Conservation (phyloP, 2,329 filamentous ascomycete species). For the Fusarium veterinarium region DNA sequence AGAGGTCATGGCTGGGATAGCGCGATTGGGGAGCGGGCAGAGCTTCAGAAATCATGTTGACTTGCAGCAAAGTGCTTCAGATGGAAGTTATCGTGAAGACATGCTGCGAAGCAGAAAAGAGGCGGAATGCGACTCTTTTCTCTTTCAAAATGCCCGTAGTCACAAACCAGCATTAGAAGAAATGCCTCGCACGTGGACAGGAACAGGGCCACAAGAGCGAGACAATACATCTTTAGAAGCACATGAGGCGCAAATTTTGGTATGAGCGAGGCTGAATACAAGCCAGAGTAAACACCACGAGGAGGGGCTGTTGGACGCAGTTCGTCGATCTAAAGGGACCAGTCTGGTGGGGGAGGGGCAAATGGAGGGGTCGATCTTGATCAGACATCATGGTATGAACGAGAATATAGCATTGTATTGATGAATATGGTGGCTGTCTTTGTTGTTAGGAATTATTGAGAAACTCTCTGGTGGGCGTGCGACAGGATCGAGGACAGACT, state of each 20-base stretch:
- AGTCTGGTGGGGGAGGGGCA: constrained; percentile 44
- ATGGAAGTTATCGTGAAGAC: neutral
- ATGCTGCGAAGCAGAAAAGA: neutral
- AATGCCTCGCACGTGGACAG: constrained; percentile 45
- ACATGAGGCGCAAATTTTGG: constrained; percentile 32
- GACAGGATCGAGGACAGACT: neutral
- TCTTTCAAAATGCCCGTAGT: constrained; percentile 24
- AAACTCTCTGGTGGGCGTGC: neutral
- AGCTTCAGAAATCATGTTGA: constrained; percentile 28
- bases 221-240: constrained; percentile 2
- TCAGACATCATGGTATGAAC: constrained; percentile 20
- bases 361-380: constrained; percentile 44
- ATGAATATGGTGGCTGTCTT: neutral
- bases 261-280: constrained; percentile 39
- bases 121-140: constrained; percentile 42
- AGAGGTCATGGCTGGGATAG: constrained; percentile 52
- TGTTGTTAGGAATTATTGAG: neutral
- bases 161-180: constrained; percentile 8
- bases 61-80: constrained; percentile 7
- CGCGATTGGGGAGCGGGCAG: constrained; percentile 1
- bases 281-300: constrained; percentile 45
- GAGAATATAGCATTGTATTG: constrained; percentile 26
- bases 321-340: constrained; percentile 43
- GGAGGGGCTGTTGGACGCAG: constrained; percentile 45
- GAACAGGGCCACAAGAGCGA: constrained; percentile 29